These are phyloP conservation scores for Xerocomellus dryophilus DNA, from an alignment of 768 basidiomycete species.

Conservation along the genomic window DNA sequence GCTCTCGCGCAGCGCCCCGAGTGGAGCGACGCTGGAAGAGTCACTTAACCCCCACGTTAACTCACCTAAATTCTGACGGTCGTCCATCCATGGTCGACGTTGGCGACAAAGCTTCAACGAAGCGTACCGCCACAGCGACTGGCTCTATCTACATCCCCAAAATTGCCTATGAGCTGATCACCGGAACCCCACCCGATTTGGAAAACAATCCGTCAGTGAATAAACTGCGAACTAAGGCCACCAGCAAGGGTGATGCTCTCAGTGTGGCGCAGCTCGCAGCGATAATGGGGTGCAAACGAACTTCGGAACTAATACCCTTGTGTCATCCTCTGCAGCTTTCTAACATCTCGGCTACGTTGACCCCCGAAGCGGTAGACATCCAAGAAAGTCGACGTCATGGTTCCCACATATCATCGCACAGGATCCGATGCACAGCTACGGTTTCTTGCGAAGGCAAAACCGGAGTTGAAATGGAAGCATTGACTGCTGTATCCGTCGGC, in stretches of 20 bases:
- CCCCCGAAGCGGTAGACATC: constrained; percentile 37
- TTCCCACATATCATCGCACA: constrained; percentile 33
- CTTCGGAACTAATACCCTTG: constrained; percentile 78
- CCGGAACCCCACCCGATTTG: constrained; percentile 19
- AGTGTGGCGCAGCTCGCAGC: constrained; percentile 80
- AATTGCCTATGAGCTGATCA: constrained; percentile 63
- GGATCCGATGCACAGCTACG: constrained; percentile 61
- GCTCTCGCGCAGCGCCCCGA: neutral
- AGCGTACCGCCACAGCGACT: constrained; percentile 68
- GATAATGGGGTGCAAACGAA: constrained; percentile 85
- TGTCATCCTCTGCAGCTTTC: constrained; percentile 82
- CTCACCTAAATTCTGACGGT: constrained; percentile 72
- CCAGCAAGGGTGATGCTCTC: constrained; percentile 65
- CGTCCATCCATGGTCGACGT: constrained; percentile 85
- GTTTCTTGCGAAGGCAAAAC: constrained; percentile 78
- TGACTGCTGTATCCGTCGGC: constrained; percentile 77
- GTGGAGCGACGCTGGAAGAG: constrained; percentile 25
- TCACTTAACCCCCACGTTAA: constrained; percentile 37
- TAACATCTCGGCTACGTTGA: constrained; percentile 62
- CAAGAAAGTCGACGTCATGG: neutral
- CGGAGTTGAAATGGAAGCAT: constrained; percentile 91
- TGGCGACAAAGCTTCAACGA: constrained; percentile 55
- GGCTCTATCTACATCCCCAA: constrained; percentile 69
- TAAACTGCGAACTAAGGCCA: constrained; percentile 47
- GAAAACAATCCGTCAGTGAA: constrained; percentile 21